Percentiles rank a stretch among this genome's conserved stretches.
phyloP scores from a whole-genome alignment of 2,329 filamentous ascomycete species.

The Xylogone sp. region DNA sequence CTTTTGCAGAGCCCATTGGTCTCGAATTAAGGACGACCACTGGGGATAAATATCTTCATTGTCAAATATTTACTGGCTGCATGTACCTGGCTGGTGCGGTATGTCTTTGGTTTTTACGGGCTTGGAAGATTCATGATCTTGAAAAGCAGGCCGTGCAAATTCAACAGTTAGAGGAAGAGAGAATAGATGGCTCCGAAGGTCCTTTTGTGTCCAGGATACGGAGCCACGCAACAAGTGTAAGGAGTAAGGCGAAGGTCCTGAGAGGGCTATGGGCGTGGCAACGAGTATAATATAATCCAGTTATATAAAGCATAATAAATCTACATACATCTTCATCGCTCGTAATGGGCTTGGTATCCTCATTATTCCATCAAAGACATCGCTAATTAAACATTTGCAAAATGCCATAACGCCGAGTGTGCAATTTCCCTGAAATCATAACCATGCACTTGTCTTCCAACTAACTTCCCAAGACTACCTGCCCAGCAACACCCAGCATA shows the following conservation, averaged over 20 bases:
- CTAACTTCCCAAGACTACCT: conserved; percentile 9
- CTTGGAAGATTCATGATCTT: conserved; percentile 57
- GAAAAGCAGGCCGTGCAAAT: conserved; percentile 28
- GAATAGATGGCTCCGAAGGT: conserved; percentile 10
- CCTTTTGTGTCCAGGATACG: conserved; percentile 8
- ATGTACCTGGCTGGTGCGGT: conserved; percentile 57
- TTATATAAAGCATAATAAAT: not conserved
- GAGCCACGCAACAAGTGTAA: conserved; percentile 14
- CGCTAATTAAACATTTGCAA: not conserved
- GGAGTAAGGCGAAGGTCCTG: conserved; percentile 13
- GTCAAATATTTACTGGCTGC: conserved; percentile 57
- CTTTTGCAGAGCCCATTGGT: conserved; percentile 59
- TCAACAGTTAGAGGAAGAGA: conserved; percentile 11
- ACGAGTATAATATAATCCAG: conserved; percentile 5
- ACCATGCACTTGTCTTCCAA: not conserved
- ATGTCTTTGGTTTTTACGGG: conserved; percentile 50
- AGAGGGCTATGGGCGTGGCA: conserved; percentile 20
- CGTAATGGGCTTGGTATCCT: not conserved
- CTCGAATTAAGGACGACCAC: conserved; percentile 46
- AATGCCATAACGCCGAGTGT: not conserved
- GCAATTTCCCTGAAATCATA: not conserved
- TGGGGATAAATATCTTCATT: conserved; percentile 49
- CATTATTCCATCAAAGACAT: not conserved
- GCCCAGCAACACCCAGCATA: conserved; percentile 20
- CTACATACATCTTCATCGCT: not conserved